Base-by-base conservation (phyloP, 257 asterid species). In the Nicotiana paniculata region DNA sequence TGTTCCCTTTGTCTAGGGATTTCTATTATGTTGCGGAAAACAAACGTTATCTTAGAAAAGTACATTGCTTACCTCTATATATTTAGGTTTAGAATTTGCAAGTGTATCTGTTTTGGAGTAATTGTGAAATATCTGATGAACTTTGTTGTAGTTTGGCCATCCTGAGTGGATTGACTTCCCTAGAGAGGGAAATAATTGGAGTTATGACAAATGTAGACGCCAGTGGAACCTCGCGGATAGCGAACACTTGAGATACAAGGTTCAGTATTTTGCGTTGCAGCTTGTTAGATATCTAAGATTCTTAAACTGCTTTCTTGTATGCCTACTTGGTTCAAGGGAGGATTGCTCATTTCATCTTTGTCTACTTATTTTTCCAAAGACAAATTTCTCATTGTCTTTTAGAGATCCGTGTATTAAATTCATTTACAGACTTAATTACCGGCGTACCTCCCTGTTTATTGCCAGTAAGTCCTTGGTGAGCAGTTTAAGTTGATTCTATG, bases 111-210 rank as follows among this genome's bases (percentile, higher is more conserved):
- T 51, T 48, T 75, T 75, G 79, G 17, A 75, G 63, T 51, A 51
- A 51, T 26, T 48, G 16, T 76, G 68, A 51, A 37, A 43, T 70
- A 54, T 33, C 74, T 30, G 69, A 54, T 77, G 79, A 54, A 21
- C 55, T 28, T 61, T 46, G n/a, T 59, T 83, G 78, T 85, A 96
- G 98, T 96, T 94, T 87, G 98, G 99, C 83, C 99, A 96, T 88
- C 99, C 99, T 69, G 99, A 96, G 39, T 96, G 99, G 99, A 96
- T 96, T 70, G 99, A 96, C 92, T 96, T 96, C 82, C 99, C 99
- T 55, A 90, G 99, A 87, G 98, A 96, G 84, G 99, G 98, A 79
- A 96, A 96, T 85, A 90, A 82, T 55, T 96, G 98, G 97, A 93
- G 97, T 87, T 88, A 90, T 80, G 98, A 96, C 81, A 96, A 92